These are phyloP conservation scores for Benincasa hispida DNA, from an alignment of 306 rosid species.

Conservation along the genomic window DNA sequence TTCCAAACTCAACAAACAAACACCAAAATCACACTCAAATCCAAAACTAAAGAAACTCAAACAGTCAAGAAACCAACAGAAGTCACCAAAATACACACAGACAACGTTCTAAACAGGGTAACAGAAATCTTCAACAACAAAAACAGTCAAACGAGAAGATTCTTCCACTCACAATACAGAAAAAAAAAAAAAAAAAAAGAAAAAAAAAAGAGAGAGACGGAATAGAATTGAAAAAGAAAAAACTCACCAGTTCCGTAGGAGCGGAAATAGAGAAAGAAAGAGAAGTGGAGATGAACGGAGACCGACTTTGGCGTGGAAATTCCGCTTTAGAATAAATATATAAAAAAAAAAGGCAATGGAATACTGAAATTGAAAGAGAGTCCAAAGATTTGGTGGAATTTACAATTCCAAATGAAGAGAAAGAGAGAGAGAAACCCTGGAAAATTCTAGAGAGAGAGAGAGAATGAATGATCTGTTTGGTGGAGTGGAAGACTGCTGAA, in stretches of 20 bases:
- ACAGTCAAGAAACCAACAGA: not conserved
- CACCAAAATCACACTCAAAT: not conserved
- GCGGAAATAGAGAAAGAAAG: not conserved
- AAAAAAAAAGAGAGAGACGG: too few relatives aligned
- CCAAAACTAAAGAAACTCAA: not conserved
- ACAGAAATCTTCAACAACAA: not conserved
- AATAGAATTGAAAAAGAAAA: not conserved
- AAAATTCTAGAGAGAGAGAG: conserved; percentile 4
- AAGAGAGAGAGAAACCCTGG: conserved; percentile 9
- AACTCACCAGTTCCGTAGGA: not conserved
- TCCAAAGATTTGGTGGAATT: conserved; percentile 2
- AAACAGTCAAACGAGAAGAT: not conserved
- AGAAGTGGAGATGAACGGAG: not conserved
- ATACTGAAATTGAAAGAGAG: not conserved
- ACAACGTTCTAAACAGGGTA: not conserved
- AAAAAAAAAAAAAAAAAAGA: too few relatives aligned
- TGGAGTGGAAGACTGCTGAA: conserved; percentile 3
- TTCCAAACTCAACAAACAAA: not conserved
- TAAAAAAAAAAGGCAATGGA: not conserved
- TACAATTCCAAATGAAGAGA: not conserved
- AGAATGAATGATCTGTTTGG: conserved; percentile 11
- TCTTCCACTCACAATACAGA: not conserved
- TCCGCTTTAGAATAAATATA: too few relatives aligned
- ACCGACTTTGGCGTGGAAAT: conserved; percentile 17
- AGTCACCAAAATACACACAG: not conserved